A percentile compares a stretch with the other conserved stretches of the same genome.
Conservation (phyloP, 2,329 filamentous ascomycete species). For the Pseudopyricularia cyperi region DNA sequence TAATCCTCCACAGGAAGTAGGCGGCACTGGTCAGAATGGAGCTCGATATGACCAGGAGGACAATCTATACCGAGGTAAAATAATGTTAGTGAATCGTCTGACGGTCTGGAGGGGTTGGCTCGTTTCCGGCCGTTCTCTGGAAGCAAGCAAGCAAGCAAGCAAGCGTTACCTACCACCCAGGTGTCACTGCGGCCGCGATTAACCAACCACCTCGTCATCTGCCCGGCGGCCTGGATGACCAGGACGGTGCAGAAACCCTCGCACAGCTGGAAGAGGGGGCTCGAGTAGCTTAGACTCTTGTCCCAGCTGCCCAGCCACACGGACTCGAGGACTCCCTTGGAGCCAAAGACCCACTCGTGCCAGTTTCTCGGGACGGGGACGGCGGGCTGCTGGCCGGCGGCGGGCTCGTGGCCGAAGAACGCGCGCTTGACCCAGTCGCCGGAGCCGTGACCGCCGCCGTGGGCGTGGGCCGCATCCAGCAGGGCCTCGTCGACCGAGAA, state of each 20-base stretch:
- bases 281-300: slow-evolving; percentile 75
- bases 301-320: slow-evolving; percentile 81
- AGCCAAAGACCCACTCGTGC: slow-evolving; percentile 79
- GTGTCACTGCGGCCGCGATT: slow-evolving; percentile 88
- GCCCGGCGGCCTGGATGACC: slow-evolving; percentile 88
- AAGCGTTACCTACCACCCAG: slow-evolving; percentile 64
- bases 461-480: slow-evolving; percentile 59
- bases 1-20: slow-evolving; percentile 93
- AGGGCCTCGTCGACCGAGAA: slow-evolving; percentile 81
- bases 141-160: no score
- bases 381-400: not conserved
- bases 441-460: slow-evolving; percentile 21
- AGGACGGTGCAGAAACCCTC: slow-evolving; percentile 95
- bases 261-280: slow-evolving; percentile 82
- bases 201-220: slow-evolving; percentile 89
- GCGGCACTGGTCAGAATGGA: slow-evolving; percentile 86
- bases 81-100: not conserved
- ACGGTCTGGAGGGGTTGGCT: no score
- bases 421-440: slow-evolving; percentile 10
- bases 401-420: not conserved
- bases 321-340: slow-evolving; percentile 67
- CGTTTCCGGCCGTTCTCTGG: no score
- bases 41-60: slow-evolving; percentile 74
- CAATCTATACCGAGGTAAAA: slow-evolving; percentile 51
- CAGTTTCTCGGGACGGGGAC: slow-evolving; percentile 45